Conservation (phyloP, 2,329 filamentous ascomycete genomes). For the Sporothrix schenckii region DNA sequence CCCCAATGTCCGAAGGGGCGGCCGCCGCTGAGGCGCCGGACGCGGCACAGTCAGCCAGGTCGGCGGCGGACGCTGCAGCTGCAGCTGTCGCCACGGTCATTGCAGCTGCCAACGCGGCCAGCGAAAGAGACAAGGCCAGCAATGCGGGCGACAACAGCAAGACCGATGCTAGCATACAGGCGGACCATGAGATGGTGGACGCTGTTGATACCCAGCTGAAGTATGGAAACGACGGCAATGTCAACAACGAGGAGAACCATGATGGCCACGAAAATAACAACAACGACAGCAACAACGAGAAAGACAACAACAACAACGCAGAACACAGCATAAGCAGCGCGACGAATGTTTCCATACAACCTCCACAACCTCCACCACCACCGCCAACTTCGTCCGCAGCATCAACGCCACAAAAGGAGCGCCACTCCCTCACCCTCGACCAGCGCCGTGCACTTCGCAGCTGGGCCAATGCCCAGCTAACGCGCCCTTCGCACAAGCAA, state of each 20-base stretch:
- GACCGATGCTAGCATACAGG: constrained; percentile 6
- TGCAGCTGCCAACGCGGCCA: constrained; percentile 28
- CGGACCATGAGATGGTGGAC: constrained; percentile 24
- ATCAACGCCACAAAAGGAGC: constrained; percentile 49
- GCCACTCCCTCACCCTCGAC: constrained; percentile 64
- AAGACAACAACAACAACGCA: not conserved
- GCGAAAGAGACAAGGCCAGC: not conserved
- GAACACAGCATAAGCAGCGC: constrained; percentile 16
- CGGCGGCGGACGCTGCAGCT: constrained; percentile 21
- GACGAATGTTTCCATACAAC: constrained; percentile 5
- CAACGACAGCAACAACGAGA: not conserved
- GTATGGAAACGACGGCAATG: constrained; percentile 2
- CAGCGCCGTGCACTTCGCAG: constrained; percentile 63
- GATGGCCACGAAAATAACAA: not conserved
- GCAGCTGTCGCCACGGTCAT: constrained; percentile 26
- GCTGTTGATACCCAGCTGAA: constrained; percentile 5
- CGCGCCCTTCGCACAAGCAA: constrained; percentile 62
- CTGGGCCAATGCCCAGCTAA: constrained; percentile 61
- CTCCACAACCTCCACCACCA: constrained; percentile 6
- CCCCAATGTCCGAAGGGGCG: constrained; percentile 34
- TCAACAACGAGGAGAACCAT: not conserved
- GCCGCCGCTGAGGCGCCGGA: constrained; percentile 30
- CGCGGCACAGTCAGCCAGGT: constrained; percentile 21
- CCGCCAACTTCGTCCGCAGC: not conserved
- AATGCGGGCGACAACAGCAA: constrained; percentile 4